phyloP scores from a whole-genome alignment of 352 stramenopile genomes.

The Globisporangium apiculatum region DNA sequence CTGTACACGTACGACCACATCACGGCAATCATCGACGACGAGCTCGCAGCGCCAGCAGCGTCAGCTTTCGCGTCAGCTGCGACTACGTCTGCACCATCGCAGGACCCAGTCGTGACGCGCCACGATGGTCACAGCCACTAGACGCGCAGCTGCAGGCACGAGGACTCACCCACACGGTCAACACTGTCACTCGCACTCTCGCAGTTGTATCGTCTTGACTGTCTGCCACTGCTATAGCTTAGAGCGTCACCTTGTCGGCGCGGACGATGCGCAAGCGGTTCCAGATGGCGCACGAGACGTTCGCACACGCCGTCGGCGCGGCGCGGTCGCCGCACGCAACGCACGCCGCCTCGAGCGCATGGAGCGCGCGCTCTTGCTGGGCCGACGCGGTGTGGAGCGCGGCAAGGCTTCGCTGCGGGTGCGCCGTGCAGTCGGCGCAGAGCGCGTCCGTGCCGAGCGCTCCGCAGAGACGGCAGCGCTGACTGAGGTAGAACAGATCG shows the following conservation, averaged over 20 bases:
- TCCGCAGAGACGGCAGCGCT: constrained; percentile 70
- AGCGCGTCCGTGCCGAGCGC: constrained; percentile 43
- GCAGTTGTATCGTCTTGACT: too few relatives aligned
- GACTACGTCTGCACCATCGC: not conserved
- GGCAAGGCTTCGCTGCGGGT: constrained; percentile 65
- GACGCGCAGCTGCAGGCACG: not conserved
- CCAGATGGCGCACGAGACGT: constrained; percentile 58
- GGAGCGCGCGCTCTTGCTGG: constrained; percentile 32
- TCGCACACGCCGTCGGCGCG: constrained; percentile 35
- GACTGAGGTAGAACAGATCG: constrained; percentile 82
- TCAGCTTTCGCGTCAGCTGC: not conserved
- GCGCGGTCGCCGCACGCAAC: constrained; percentile 45
- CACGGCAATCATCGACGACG: constrained; percentile 47
- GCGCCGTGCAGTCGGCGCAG: constrained; percentile 39
- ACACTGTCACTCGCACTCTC: too few relatives aligned
- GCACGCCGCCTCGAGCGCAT: constrained; percentile 32
- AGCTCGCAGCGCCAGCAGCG: not conserved
- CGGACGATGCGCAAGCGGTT: constrained; percentile 48
- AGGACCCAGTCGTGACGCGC: not conserved
- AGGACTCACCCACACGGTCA: too few relatives aligned
- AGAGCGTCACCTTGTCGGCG: constrained; percentile 28
- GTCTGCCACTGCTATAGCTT: not conserved
- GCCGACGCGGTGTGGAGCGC: constrained; percentile 38
- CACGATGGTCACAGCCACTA: constrained; percentile 1
- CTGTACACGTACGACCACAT: constrained; percentile 95